Base-by-base conservation (phyloP, 169 alveolate genomes). In the Theileria equi region DNA sequence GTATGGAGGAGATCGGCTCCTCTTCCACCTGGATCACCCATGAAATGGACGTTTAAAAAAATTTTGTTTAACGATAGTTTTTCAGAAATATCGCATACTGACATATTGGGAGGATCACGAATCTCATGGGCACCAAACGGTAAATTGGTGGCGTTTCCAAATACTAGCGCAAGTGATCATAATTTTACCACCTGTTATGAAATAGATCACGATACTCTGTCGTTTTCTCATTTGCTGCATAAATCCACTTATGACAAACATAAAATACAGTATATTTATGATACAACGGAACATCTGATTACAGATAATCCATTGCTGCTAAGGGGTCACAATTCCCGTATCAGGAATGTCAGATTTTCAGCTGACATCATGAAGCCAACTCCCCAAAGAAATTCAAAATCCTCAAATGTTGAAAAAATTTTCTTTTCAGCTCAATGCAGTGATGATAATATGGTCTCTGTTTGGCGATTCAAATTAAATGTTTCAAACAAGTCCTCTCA, bases 81-180 rank as follows among this genome's bases (percentile, higher is more conserved):
- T 28, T 65, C 67, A 32, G 31, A 74, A 40, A 62, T 50, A 44
- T 25, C 71, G 28, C 72, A 74, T 36, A 13, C 69, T 7, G 84
- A 74, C 44, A 73, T 74, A 11, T 43, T 74, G 23, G 84, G 84
- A 10, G 84, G 84, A 4, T 74, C 84, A 2, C 72, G 84, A 41
- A 62, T 74, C 23, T 74, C 84, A 23, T 77, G 86, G 86, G 60
- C 79, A 13, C 86, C 86, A 2, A 77, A 67, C 48, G 86, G 86
- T 3, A 71, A 62, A 52, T n/a, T 44, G 38, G 81, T 77, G 16
- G 72, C 70, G n/a, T 65, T 77, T 53, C 86, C 86, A 11, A 77
- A 61, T 32, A 70, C 81, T 2, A 70, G 67, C 0, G 36, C 25
- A 2, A 4, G 44, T 49, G 43, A 26, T 26, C 23, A 32, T 16